These are phyloP conservation scores for Vaccinium vitisidaea DNA, from an alignment of 148 eudicot genomes.

Conservation along the genomic window DNA sequence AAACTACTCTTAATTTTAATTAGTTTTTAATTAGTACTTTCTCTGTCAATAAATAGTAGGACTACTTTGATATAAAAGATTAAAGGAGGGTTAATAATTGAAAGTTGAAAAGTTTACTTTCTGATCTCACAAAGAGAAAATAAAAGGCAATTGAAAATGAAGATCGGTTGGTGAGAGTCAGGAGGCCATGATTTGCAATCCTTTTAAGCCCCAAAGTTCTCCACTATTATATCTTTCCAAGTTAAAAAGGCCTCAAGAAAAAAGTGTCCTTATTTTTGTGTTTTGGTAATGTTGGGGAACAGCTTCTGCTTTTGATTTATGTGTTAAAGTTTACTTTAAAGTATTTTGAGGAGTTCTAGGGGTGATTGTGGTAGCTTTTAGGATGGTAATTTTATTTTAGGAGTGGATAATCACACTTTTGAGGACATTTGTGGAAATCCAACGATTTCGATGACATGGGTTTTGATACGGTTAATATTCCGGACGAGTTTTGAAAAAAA, in stretches of 20 bases:
- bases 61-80: not conserved
- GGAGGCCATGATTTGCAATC: constrained; percentile 41
- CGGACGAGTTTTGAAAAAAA: too few relatives aligned
- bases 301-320: not conserved
- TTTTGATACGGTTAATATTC: too few relatives aligned
- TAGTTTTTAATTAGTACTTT: not conserved
- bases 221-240: not conserved
- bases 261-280: not conserved
- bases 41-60: not conserved
- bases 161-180: constrained; percentile 22
- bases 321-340: not conserved
- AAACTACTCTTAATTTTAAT: not conserved
- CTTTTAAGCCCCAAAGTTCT: constrained; percentile 19
- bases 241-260: constrained; percentile 12
- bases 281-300: not conserved
- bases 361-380: not conserved
- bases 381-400: not conserved
- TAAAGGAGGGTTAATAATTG: not conserved
- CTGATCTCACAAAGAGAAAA: constrained; percentile 18
- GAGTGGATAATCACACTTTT: too few relatives aligned
- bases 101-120: not conserved
- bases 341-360: not conserved
- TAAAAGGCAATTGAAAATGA: constrained; percentile 22
- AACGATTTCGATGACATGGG: too few relatives aligned
- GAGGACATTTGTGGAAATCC: too few relatives aligned